Evolutionary conservation across 805 yeast genomes (phyloP).

Genomic region (Metschnikowia vanudenii): DNA sequence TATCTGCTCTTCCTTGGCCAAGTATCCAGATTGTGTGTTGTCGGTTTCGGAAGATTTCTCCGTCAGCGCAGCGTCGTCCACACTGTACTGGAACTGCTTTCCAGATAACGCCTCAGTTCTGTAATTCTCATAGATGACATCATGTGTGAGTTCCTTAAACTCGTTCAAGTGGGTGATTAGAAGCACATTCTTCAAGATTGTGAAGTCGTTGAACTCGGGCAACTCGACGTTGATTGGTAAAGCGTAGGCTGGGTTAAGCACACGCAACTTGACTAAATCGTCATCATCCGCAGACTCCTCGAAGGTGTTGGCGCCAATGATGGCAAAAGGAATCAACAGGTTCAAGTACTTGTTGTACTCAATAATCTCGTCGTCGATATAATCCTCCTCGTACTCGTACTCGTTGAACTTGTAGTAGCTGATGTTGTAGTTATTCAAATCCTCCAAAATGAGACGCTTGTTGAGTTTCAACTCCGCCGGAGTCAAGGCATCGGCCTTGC

Average conservation of each 20-base stretch:
- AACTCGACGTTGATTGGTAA: conserved; percentile 61
- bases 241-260: conserved; percentile 48
- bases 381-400: conserved; percentile 51
- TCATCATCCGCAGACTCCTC: conserved; percentile 40
- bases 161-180: conserved; percentile 84
- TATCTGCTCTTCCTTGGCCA: conserved; percentile 83
- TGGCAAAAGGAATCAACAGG: conserved; percentile 62
- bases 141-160: conserved; percentile 85
- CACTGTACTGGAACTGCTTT: conserved; percentile 45
- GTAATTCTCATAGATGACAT: conserved; percentile 80
- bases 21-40: conserved; percentile 28
- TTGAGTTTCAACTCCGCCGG: conserved; percentile 54
- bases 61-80: conserved; percentile 18
- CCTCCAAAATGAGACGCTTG: conserved; percentile 73
- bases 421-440: conserved; percentile 64
- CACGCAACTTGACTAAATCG: conserved; percentile 51
- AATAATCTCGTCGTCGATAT: conserved; percentile 59
- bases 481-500: conserved; percentile 45
- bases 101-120: conserved; percentile 83
- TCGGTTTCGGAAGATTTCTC: conserved; percentile 12
- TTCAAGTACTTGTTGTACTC: conserved; percentile 66
- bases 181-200: conserved; percentile 73
- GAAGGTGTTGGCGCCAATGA: conserved; percentile 67
- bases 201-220: conserved; percentile 76
- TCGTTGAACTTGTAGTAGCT: conserved; percentile 74